phyloP scores from a whole-genome alignment of 345 rosid genomes.

The Garcia nutans region DNA sequence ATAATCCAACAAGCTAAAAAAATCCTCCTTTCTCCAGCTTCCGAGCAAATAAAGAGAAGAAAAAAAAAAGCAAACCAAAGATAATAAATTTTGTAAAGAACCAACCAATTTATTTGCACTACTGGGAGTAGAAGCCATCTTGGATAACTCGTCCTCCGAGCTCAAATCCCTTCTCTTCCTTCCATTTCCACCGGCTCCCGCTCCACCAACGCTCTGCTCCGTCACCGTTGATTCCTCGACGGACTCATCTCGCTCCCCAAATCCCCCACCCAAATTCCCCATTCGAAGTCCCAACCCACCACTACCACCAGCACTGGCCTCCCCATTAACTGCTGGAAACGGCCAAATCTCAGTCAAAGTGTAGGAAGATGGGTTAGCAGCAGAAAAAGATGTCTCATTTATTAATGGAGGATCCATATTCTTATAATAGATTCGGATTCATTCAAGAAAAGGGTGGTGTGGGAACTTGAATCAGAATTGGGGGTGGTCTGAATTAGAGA shows the following conservation, averaged over 20 bases:
- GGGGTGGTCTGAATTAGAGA: neutral
- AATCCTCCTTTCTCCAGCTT: neutral
- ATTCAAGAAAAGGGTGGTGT: conserved; percentile 6
- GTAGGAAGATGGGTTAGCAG: conserved; percentile 73
- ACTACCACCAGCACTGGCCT: conserved; percentile 10
- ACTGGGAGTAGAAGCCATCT: conserved; percentile 66
- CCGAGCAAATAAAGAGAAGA: neutral
- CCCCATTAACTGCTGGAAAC: conserved; percentile 7
- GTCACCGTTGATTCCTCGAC: conserved; percentile 78
- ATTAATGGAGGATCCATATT: conserved; percentile 81
- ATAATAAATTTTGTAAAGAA: conserved; percentile 3
- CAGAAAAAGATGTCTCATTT: conserved; percentile 73
- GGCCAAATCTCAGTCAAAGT: conserved; percentile 34
- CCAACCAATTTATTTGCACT: conserved; percentile 77
- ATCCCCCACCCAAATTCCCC: conserved; percentile 35
- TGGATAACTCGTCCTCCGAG: conserved; percentile 72
- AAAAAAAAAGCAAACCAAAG: neutral
- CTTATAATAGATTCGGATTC: conserved; percentile 1
- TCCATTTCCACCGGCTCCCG: conserved; percentile 48
- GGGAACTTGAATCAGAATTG: conserved; percentile 42
- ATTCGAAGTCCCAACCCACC: conserved; percentile 59
- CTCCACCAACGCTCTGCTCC: conserved; percentile 54
- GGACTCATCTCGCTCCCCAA: conserved; percentile 48
- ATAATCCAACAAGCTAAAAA: neutral
- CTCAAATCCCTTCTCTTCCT: conserved; percentile 69